These are phyloP conservation scores for Medicago lupulina DNA, from an alignment of 306 rosid species.

Conservation along the genomic window DNA sequence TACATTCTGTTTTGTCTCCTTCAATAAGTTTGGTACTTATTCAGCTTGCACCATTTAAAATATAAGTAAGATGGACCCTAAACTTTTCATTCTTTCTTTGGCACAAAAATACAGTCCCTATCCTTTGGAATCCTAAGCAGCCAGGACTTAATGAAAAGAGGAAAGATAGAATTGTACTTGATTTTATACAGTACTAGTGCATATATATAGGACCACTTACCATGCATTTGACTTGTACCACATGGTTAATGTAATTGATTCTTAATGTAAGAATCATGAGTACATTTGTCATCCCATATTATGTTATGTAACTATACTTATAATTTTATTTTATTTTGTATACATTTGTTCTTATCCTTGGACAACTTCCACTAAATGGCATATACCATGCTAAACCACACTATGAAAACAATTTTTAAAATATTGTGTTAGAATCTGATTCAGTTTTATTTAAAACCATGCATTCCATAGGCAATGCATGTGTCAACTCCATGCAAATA, in stretches of 20 bases:
- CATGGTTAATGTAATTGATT: conserved; percentile 51
- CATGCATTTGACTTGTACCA: conserved; percentile 54
- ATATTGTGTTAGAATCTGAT: conserved; percentile 46
- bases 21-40: conserved; percentile 92
- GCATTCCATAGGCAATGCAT: conserved; percentile 50
- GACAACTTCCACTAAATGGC: conserved; percentile 46
- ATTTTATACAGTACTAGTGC: conserved; percentile 44
- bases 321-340: not conserved
- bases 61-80: conserved; percentile 50
- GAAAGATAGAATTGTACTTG: conserved; percentile 60
- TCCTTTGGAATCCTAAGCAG: conserved; percentile 55
- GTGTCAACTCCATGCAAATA: conserved; percentile 53
- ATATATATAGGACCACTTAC: conserved; percentile 49
- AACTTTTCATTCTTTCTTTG: conserved; percentile 58
- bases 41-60: conserved; percentile 61
- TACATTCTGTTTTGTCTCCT: conserved; percentile 83
- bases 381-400: conserved; percentile 54
- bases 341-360: conserved; percentile 46
- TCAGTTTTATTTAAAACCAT: conserved; percentile 48
- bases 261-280: conserved; percentile 45
- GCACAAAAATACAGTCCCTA: conserved; percentile 51
- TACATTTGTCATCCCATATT: conserved; percentile 40
- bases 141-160: conserved; percentile 47
- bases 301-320: conserved; percentile 35
- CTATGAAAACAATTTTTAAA: conserved; percentile 32